These are phyloP conservation scores for Nyctanthes arbortristis DNA, from an alignment of 257 asterid genomes.

Conservation along the genomic window DNA sequence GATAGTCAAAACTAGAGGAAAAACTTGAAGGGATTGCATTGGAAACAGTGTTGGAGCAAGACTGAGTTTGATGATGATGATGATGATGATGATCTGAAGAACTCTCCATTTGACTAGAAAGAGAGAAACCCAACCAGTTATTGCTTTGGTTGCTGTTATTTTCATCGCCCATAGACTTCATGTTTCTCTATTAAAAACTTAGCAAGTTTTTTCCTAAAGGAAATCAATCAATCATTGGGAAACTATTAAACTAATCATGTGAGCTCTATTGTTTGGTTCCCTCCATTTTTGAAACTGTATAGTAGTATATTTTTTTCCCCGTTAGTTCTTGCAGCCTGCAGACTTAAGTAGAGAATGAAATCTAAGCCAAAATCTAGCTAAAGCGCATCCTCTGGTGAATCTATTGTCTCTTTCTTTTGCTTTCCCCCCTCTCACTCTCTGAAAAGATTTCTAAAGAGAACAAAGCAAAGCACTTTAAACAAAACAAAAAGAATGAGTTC, in stretches of 20 bases:
- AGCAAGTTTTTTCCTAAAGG: slow-evolving; percentile 24
- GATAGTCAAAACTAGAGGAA: slow-evolving; percentile 45
- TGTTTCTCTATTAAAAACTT: slow-evolving; percentile 15
- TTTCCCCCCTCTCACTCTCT: slow-evolving; percentile 30
- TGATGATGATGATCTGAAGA: slow-evolving; percentile 31
- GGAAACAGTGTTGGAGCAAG: slow-evolving; percentile 42
- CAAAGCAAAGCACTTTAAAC: slow-evolving; percentile 46
- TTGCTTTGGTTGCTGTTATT: slow-evolving; percentile 30
- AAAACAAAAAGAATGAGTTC: slow-evolving; percentile 60
- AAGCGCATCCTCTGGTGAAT: slow-evolving; percentile 36
- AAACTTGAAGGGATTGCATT: slow-evolving; percentile 38
- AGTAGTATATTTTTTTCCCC: slow-evolving; percentile 28
- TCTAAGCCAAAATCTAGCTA: slow-evolving; percentile 39
- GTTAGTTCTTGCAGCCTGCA: slow-evolving; percentile 72
- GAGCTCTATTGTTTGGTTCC: slow-evolving; percentile 22
- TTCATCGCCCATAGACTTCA: slow-evolving; percentile 59
- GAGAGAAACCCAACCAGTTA: slow-evolving; percentile 91
- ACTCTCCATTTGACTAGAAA: slow-evolving; percentile 68
- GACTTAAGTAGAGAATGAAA: slow-evolving; percentile 34
- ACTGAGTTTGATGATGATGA: slow-evolving; percentile 39
- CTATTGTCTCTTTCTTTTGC: slow-evolving; percentile 34
- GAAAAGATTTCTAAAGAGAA: slow-evolving; percentile 58
- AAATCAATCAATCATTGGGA: slow-evolving; percentile 82
- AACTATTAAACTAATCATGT: slow-evolving; percentile 56
- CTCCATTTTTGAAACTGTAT: slow-evolving; percentile 31